Base-by-base conservation (phyloP, 257 asterid genomes). In the Schizonepeta tenuifolia region DNA sequence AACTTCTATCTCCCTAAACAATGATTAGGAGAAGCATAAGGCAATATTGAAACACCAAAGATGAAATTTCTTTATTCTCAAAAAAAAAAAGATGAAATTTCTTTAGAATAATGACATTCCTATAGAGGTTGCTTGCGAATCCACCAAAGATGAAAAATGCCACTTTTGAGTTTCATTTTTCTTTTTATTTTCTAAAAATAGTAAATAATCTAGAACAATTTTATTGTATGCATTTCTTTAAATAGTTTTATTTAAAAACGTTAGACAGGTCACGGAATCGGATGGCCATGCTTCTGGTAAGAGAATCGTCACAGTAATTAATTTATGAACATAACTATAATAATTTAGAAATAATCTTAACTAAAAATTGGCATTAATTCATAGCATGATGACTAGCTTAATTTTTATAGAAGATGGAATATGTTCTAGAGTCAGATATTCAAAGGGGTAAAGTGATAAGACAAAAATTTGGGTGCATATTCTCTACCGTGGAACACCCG, bases 301-400 rank as follows among this genome's bases (percentile, higher is more conserved):
- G 38, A 26, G 40, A 41, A 40, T 38, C 14, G 17, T 38, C 17
- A 10, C 10, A n/a, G 43, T 47, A 9, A 47, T n/a, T n/a, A n/a
- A n/a, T n/a, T n/a, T n/a, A n/a, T n/a, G n/a, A 47, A 59, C 59
- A n/a, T 7, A 36, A 36, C 9, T 26, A 47, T n/a, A 66, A 35
- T 17, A 66, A 7, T 24, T 57, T 26, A 26, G 35, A 9, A 60
- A 60, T 9, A 15, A 3, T 8, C 4, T 4, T n/a, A 35, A 60
- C 26, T 17, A 38, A 8, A 22, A 43, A 2, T n/a, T 9, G 2
- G 0, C 17, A n/a, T 4, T 62, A 72, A 53, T 21, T 60, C 40
- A 15, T 65, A 7, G 73, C 46, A 70, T 75, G 44, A 62, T 67
- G 69, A 58, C 64, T 46, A 58, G 59, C 53, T 24, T 44, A 69